Evolutionary conservation across 1,139 yeast species (phyloP).

Genomic region (Nakaseomyces nivariensis): DNA sequence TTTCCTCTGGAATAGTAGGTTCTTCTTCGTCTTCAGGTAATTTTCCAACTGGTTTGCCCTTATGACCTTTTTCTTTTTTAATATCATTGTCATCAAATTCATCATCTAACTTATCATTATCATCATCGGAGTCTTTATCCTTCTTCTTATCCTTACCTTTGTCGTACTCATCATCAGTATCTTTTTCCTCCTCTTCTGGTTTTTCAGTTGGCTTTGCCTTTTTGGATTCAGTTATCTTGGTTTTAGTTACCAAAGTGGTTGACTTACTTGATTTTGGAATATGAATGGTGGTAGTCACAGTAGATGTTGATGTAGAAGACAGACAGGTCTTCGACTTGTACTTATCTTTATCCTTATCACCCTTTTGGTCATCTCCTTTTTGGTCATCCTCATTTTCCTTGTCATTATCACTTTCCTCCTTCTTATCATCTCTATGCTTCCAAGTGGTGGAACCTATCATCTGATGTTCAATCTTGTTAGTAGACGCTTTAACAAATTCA

Average conservation of each 20-base stretch:
- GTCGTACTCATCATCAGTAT: constrained; percentile 13
- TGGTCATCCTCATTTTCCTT: constrained; percentile 9
- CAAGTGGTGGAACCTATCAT: neutral
- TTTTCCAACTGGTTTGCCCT: neutral
- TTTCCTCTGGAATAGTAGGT: neutral
- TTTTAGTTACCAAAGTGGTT: neutral
- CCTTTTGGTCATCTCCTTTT: constrained; percentile 6
- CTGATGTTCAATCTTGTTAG: neutral
- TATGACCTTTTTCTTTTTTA: neutral
- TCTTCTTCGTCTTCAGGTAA: neutral
- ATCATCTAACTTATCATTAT: neutral
- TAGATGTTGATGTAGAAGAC: neutral
- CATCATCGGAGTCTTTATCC: neutral
- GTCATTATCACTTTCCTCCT: neutral
- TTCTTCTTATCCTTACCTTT: constrained; percentile 9
- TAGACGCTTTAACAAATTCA: constrained; percentile 14
- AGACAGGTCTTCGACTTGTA: neutral
- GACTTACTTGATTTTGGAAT: neutral
- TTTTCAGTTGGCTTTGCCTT: neutral
- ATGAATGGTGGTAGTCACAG: neutral
- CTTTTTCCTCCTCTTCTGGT: neutral
- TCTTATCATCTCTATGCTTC: neutral
- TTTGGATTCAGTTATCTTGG: neutral
- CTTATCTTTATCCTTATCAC: constrained; percentile 6
- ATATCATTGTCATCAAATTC: neutral